Evolutionary conservation across 352 stramenopile species (phyloP).

Genomic region (Hyaloperonospora brassicae): DNA sequence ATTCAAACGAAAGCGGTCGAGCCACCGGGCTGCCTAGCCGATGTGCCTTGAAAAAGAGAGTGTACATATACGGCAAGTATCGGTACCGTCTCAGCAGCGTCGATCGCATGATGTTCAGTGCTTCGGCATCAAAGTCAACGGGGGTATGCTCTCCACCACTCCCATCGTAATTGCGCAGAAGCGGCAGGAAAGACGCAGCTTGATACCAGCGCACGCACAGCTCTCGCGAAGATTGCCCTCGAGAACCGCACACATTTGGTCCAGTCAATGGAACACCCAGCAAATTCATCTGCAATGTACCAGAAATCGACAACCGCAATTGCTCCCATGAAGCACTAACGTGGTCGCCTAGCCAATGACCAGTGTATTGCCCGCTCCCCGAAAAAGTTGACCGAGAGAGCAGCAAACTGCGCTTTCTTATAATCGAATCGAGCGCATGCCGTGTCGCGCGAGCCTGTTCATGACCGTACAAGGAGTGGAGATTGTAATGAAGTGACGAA

Average conservation of each 20-base stretch:
- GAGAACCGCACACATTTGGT: slow-evolving; percentile 56
- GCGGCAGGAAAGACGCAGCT: slow-evolving; percentile 63
- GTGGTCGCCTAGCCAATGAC: slow-evolving; percentile 52
- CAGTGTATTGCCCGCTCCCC: slow-evolving; percentile 47
- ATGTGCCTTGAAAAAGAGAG: slow-evolving; percentile 61
- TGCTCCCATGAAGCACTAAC: slow-evolving; percentile 66
- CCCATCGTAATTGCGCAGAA: slow-evolving; percentile 71
- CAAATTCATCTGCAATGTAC: slow-evolving; percentile 69
- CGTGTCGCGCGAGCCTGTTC: slow-evolving; percentile 48
- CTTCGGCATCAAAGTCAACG: slow-evolving; percentile 57
- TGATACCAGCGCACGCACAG: slow-evolving; percentile 82
- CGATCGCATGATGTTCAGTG: slow-evolving; percentile 54
- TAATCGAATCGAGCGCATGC: slow-evolving; percentile 35
- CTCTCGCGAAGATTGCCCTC: slow-evolving; percentile 40
- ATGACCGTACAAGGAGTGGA: slow-evolving; percentile 81
- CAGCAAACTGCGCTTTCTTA: slow-evolving; percentile 54
- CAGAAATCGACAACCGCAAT: slow-evolving; percentile 61
- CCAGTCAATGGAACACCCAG: slow-evolving; percentile 65
- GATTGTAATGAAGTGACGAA: slow-evolving; percentile 76
- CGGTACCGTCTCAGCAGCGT: slow-evolving; percentile 57
- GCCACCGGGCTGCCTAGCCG: slow-evolving; percentile 36
- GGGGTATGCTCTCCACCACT: slow-evolving; percentile 38
- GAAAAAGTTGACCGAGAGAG: slow-evolving; percentile 67
- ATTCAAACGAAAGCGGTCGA: slow-evolving; percentile 57
- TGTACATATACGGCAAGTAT: slow-evolving; percentile 83